Conservation (phyloP, 345 rosid species). For the Populus tremula region DNA sequence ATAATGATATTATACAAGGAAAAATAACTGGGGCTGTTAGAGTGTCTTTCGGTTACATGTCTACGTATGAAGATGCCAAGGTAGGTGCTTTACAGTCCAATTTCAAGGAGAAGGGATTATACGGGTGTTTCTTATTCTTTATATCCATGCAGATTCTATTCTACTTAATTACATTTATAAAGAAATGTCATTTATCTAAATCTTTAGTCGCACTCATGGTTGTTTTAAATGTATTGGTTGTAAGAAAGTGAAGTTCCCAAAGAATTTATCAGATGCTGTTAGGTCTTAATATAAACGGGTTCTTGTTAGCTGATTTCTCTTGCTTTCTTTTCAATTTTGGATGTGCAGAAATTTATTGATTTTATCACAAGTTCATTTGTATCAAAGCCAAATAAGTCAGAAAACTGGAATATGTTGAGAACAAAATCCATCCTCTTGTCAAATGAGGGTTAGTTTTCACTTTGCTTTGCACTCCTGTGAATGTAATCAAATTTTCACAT, state of each 20-base stretch:
- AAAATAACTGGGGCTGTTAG: conserved; percentile 94
- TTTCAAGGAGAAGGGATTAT: not conserved
- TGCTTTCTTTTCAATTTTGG: conserved; percentile 1
- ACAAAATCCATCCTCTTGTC: conserved; percentile 31
- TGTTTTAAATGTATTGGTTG: not conserved
- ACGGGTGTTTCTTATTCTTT: conserved; percentile 4
- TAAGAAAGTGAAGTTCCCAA: not conserved
- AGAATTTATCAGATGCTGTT: not conserved
- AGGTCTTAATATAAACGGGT: not conserved
- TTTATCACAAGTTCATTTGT: conserved; percentile 65
- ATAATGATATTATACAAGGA: conserved; percentile 73
- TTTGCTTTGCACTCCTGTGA: not conserved
- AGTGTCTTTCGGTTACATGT: conserved; percentile 93
- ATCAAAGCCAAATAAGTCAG: conserved; percentile 34
- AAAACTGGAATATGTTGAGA: conserved; percentile 27
- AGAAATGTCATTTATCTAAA: not conserved
- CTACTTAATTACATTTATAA: not conserved
- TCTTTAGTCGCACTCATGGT: not conserved
- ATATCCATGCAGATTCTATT: not conserved
- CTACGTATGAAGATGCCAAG: conserved; percentile 92
- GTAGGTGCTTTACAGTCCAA: conserved; percentile 28
- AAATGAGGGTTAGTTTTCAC: conserved; percentile 37
- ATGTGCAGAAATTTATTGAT: conserved; percentile 70
- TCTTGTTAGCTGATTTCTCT: not conserved
- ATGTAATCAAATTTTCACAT: not conserved